Evolutionary conservation across 2,329 filamentous ascomycete species (phyloP), one percentile per base, ranked within the genome.

Genomic region (Epichloe sp.): DNA sequence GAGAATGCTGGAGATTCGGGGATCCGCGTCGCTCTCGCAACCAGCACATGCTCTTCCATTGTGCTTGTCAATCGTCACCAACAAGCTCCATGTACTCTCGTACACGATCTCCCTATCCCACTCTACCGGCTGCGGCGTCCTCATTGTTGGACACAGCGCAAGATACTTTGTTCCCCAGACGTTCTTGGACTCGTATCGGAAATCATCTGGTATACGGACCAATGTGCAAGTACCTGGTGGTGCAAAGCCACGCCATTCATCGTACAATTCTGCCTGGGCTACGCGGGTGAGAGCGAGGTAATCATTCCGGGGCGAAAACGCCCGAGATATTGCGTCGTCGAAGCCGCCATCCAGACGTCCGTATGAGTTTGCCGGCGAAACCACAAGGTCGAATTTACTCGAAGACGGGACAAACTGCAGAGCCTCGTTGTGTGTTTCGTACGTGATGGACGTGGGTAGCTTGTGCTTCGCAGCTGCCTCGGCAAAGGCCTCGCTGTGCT

Each of bases 311-410:
- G 73, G 73, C 1, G 71, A 70, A 53, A 77, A 71, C 11, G 67
- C 66, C 35, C 68, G 65, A 0, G 74, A 77, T 50, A 79, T 73
- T 23, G 75, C 75, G 55, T 76, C 71, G 60, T 78, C 75, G 54
- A 78, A 79, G 46, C 68, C 73, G 31, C 77, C 76, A 54, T 79
- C 75, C 1, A 80, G 68, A 1, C 69, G 67, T 31, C 68, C 75
- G 58, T 77, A 78, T 1, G 73, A 77, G 56, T 78, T 78, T 42
- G 75, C 74, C 0, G 75, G 76, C 1, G 75, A 78, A 21, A 78
- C 73, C 42, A 78, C 62, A 12, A 71, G 63, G 57, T 77, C 70
- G 57, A 75, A 76, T 34, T 62, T 62, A 8, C 67, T 59, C 0
- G 53, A 48, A 0, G 57, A 11, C 0, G 70, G 62, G 3, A 78